Evolutionary conservation across 164 flowering plant species (phyloP).

Genomic region (Vitis labrusca): DNA sequence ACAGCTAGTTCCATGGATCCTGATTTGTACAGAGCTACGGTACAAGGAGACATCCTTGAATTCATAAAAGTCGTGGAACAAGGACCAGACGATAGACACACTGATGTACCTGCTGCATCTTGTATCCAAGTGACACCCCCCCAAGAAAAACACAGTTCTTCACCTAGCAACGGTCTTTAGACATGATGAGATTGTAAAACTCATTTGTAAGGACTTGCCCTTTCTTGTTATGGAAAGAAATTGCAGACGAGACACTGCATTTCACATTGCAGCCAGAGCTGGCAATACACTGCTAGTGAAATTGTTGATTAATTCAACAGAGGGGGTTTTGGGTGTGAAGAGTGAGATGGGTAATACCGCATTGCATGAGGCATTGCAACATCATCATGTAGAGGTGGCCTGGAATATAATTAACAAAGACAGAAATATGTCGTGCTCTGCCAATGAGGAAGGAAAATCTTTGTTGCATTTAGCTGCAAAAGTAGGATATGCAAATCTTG

Average conservation of each 20-base stretch:
- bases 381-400: slow-evolving; percentile 5
- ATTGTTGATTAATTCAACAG: neutral
- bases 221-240: neutral
- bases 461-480: slow-evolving; percentile 17
- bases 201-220: neutral
- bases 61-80: neutral
- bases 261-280: slow-evolving; percentile 19
- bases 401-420: neutral
- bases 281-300: slow-evolving; percentile 9
- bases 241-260: neutral
- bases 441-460: slow-evolving; percentile 13
- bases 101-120: neutral
- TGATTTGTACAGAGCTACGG: neutral
- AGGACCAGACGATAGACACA: neutral
- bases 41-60: neutral
- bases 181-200: neutral
- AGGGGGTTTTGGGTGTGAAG: neutral
- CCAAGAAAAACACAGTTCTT: neutral
- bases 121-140: neutral
- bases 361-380: slow-evolving; percentile 11
- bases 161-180: neutral
- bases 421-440: neutral
- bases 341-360: slow-evolving; percentile 5
- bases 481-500: slow-evolving; percentile 8
- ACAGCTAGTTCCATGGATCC: neutral